phyloP scores from a whole-genome alignment of 2,329 filamentous ascomycete genomes.

The Aspergillus sp. region DNA sequence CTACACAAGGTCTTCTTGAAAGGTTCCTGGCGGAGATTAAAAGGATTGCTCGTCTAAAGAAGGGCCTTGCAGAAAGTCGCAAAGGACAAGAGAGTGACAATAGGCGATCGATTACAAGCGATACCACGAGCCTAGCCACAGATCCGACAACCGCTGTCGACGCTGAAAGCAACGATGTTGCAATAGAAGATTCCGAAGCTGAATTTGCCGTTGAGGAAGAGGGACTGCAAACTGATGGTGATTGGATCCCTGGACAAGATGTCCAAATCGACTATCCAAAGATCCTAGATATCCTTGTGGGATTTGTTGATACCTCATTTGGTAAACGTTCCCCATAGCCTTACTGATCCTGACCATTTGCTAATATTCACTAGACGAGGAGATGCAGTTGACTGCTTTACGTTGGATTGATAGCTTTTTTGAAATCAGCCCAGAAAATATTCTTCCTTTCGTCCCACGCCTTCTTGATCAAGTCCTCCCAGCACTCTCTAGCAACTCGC shows the following conservation, averaged over 20 bases:
- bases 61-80: slow-evolving; percentile 83
- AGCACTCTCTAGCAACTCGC: slow-evolving; percentile 89
- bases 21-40: slow-evolving; percentile 92
- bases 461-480: slow-evolving; percentile 89
- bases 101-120: slow-evolving; percentile 69
- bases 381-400: slow-evolving; percentile 85
- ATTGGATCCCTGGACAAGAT: slow-evolving; percentile 97
- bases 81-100: slow-evolving; percentile 66
- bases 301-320: slow-evolving; percentile 78
- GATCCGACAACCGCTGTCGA: slow-evolving; percentile 44
- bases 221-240: slow-evolving; percentile 69
- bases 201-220: slow-evolving; percentile 48
- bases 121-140: slow-evolving; percentile 61
- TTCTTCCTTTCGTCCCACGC: slow-evolving; percentile 89
- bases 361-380: slow-evolving; percentile 63
- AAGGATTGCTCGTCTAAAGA: slow-evolving; percentile 88
- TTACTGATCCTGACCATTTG: background rate
- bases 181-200: slow-evolving; percentile 49
- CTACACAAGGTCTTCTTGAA: slow-evolving; percentile 84
- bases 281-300: slow-evolving; percentile 87
- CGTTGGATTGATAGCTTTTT: slow-evolving; percentile 96
- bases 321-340: slow-evolving; percentile 48
- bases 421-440: slow-evolving; percentile 95
- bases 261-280: slow-evolving; percentile 90
- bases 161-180: slow-evolving; percentile 54